Evolutionary conservation across 2,329 filamentous ascomycete genomes (phyloP).

Genomic region (Epichloe baconii): DNA sequence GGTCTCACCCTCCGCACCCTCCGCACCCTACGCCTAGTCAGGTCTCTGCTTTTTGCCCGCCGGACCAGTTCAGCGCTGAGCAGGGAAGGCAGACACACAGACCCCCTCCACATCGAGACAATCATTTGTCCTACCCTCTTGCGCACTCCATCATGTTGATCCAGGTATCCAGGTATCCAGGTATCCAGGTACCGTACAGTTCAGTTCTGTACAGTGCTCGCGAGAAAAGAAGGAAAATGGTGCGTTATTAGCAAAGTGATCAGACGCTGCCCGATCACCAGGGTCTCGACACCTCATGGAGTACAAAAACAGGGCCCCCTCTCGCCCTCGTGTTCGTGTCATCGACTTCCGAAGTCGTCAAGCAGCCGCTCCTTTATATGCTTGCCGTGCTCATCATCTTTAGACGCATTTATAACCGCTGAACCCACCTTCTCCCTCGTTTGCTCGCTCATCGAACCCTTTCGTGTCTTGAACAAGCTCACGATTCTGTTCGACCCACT

Average conservation of each 20-base stretch:
- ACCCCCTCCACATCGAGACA: constrained; percentile 20
- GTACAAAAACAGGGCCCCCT: constrained; percentile 20
- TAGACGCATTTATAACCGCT: constrained; percentile 11
- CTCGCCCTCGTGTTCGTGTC: constrained; percentile 11
- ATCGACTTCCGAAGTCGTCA: constrained; percentile 8
- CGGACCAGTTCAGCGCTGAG: constrained; percentile 1
- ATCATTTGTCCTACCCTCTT: constrained; percentile 17
- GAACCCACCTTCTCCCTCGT: constrained; percentile 12
- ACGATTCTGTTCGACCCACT: background rate
- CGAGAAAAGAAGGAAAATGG: constrained; percentile 16
- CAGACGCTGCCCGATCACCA: constrained; percentile 11
- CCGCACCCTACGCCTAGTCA: constrained; percentile 7
- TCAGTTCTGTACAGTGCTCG: background rate
- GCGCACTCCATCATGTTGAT: constrained; percentile 16
- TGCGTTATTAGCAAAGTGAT: constrained; percentile 15
- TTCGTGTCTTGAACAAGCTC: constrained; percentile 3
- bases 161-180: constrained; percentile 14
- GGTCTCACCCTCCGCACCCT: constrained; percentile 13
- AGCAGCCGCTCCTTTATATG: constrained; percentile 9
- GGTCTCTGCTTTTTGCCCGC: background rate
- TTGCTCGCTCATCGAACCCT: constrained; percentile 4
- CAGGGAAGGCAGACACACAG: constrained; percentile 20
- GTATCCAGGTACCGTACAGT: constrained; percentile 14
- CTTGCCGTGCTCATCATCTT: constrained; percentile 12
- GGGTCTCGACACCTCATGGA: constrained; percentile 14